Percentiles rank a stretch among this genome's conserved stretches.
phyloP scores from a whole-genome alignment of 345 rosid genomes.

The Psidium guajava region DNA sequence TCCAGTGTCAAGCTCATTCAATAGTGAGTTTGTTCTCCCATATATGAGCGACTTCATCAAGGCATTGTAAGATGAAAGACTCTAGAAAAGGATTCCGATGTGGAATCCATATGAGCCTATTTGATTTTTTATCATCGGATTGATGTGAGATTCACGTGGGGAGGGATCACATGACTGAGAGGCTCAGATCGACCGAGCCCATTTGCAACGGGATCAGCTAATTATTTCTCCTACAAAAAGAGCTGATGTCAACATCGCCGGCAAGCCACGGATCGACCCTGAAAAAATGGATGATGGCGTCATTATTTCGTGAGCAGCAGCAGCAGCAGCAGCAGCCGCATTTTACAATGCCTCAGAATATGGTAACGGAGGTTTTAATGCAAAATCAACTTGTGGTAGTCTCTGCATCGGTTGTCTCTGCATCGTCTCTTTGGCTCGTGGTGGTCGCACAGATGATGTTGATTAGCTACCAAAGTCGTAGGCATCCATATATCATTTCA shows the following conservation, averaged over 20 bases:
- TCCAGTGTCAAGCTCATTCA: background rate
- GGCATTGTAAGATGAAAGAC: background rate
- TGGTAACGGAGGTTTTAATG: background rate
- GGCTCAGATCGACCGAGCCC: background rate
- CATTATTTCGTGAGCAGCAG: background rate
- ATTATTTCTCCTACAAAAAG: background rate
- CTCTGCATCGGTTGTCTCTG: background rate
- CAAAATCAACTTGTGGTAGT: background rate
- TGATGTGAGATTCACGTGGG: background rate
- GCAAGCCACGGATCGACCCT: background rate
- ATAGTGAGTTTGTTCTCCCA: background rate
- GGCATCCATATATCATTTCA: background rate
- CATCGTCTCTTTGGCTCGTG: background rate
- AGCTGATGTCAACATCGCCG: background rate
- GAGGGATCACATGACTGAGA: background rate
- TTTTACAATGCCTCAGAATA: background rate
- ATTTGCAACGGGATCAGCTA: background rate
- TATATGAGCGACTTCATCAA: background rate
- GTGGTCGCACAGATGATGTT: background rate
- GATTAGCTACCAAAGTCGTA: background rate
- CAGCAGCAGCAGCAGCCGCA: background rate
- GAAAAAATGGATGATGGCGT: background rate
- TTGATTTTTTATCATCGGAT: background rate
- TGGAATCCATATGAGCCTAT: background rate
- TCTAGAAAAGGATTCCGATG: background rate